These are phyloP conservation scores for Allium fistulosum DNA, from an alignment of 106 monocot species.

Conservation along the genomic window DNA sequence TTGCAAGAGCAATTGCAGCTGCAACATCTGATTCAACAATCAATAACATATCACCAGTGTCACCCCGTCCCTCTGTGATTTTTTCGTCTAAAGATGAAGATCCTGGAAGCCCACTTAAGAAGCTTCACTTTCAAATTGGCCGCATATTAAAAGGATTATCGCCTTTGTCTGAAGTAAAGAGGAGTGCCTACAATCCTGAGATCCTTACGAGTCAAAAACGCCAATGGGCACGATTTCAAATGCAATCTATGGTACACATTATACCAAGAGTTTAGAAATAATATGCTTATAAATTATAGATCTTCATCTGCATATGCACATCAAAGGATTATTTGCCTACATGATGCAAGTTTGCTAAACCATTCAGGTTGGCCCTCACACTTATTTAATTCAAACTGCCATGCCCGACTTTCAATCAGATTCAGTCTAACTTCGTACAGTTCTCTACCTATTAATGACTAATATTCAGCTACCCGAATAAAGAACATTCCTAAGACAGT, in stretches of 20 bases:
- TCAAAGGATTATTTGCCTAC: too few species aligned
- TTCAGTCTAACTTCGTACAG: too few species aligned
- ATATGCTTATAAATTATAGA: too few species aligned
- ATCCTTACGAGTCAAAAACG: constrained; percentile 92
- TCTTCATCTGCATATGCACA: too few species aligned
- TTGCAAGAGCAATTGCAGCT: constrained; percentile 43
- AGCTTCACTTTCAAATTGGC: constrained; percentile 60
- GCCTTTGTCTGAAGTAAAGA: constrained; percentile 59
- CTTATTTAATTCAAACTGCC: too few species aligned
- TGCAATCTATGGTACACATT: constrained; percentile 52
- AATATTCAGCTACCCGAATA: too few species aligned
- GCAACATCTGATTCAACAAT: constrained; percentile 52
- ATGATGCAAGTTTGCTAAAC: too few species aligned
- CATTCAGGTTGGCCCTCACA: too few species aligned
- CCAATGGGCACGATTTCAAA: constrained; percentile 88
- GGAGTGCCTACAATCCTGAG: constrained; percentile 82
- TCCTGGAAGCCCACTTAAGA: constrained; percentile 57
- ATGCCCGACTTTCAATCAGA: too few species aligned
- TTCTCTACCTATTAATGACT: too few species aligned
- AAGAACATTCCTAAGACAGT: too few species aligned
- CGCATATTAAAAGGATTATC: constrained; percentile 72
- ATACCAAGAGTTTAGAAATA: constrained; percentile 4
- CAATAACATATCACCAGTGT: constrained; percentile 4
- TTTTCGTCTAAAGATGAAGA: constrained; percentile 74
- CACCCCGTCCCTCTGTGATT: constrained; percentile 65